Evolutionary conservation across 306 rosid genomes (phyloP).

Genomic region (Vicia sativa): DNA sequence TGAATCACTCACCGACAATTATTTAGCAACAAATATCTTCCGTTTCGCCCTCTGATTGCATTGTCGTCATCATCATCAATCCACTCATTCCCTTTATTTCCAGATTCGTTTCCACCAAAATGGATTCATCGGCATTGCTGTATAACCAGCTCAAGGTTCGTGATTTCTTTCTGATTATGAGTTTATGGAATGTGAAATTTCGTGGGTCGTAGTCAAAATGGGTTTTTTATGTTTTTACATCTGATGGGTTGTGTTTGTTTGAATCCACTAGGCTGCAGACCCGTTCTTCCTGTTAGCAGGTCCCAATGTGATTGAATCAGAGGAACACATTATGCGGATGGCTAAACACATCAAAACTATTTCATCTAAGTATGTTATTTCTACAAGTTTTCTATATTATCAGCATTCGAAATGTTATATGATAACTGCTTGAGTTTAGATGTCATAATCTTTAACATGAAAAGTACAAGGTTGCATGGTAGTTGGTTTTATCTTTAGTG

Average conservation of each 20-base stretch:
- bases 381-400: constrained; percentile 1
- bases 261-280: constrained; percentile 59
- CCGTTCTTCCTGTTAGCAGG: constrained; percentile 93
- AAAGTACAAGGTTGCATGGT: background rate
- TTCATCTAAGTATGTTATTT: constrained; percentile 64
- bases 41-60: too few species aligned
- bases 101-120: constrained; percentile 29
- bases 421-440: too few species aligned
- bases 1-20: too few species aligned
- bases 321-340: constrained; percentile 81
- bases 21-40: too few species aligned
- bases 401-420: background rate
- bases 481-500: constrained; percentile 20
- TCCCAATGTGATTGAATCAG: constrained; percentile 96
- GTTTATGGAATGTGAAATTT: constrained; percentile 7
- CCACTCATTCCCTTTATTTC: too few species aligned
- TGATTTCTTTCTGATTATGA: constrained; percentile 31
- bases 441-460: background rate
- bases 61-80: too few species aligned
- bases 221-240: background rate
- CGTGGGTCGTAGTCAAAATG: constrained; percentile 14
- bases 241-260: constrained; percentile 32
- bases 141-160: constrained; percentile 46
- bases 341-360: constrained; percentile 70
- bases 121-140: constrained; percentile 37